Conservation (phyloP, 257 asterid genomes). For the Nicotiana benthamiana region DNA sequence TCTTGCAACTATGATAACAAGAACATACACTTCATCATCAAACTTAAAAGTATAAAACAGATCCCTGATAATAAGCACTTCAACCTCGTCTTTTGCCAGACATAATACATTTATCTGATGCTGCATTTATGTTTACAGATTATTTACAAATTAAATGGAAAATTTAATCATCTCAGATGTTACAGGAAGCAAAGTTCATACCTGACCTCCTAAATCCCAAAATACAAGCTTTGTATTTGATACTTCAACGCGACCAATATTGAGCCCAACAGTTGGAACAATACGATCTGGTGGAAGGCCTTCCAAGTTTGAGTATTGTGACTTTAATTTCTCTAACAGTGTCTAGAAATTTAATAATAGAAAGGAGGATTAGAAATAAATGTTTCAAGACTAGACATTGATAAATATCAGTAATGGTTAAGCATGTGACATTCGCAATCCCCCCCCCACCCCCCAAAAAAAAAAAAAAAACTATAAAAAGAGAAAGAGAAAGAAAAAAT, state of each 20-base stretch:
- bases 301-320: conserved; percentile 72
- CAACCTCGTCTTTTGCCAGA: neutral
- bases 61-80: neutral
- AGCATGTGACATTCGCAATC: neutral
- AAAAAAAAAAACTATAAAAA: neutral
- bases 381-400: neutral
- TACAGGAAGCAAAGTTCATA: conserved; percentile 18
- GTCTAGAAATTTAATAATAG: conserved; percentile 38
- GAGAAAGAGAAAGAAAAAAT: neutral
- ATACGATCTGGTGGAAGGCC: conserved; percentile 91
- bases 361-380: conserved; percentile 2
- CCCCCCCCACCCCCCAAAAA: neutral
- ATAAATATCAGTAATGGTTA: neutral
- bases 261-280: conserved; percentile 93
- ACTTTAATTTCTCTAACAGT: conserved; percentile 75
- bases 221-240: conserved; percentile 72
- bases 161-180: neutral
- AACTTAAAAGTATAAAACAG: neutral
- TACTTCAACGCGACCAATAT: conserved; percentile 81
- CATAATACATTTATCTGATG: neutral
- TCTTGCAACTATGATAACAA: neutral
- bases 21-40: conserved; percentile 1
- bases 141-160: neutral
- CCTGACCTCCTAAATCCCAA: conserved; percentile 99
- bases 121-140: neutral